Base-by-base conservation (phyloP, 192 early-diverging fungal genomes). In the Linnemannia zychae region DNA sequence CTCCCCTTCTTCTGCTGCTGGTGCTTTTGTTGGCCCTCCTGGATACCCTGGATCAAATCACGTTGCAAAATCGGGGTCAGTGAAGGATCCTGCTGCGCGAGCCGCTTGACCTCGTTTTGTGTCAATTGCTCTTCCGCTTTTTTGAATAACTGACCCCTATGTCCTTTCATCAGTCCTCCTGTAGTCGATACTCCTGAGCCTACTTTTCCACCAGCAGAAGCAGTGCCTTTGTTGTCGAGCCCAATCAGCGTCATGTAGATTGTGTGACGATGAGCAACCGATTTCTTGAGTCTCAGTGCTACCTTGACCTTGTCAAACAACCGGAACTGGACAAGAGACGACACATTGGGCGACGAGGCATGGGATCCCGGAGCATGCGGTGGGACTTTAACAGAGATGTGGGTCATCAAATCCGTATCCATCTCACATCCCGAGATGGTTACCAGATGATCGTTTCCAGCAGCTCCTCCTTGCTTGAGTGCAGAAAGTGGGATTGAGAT, bases 291-390 rank as follows among this genome's bases (percentile, higher is more conserved):
- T 22, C 91, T 89, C 22, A 95, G 76, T 0, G 87, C 84, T 3
- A 95, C 92, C 47, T 81, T 89, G 69, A 95, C 92, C 38, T 91
- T 91, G 69, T 95, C 94, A 84, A 95, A 95, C 33, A 94, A 74
- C 3, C 84, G 71, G 66, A 95, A 92, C 16, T 73, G 72, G 68
- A 95, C 82, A 50, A 80, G 74, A 67, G 65, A 33, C n/a, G 86
- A 74, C 44, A 87, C 69, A 71, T 83, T 85, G 5, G 71, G 69
- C 15, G 52, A 68, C 9, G 82, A 70, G 12, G 86, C 80, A 65
- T 89, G 78, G 15, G 79, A 75, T 0, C 80, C 77, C 31, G 79
- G 73, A 6, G 78, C 73, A 49, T 88, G 82, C 3, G 16, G 74
- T 53, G 40, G 89, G 6, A 85, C 78, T 31, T 82, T 86, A 7